Conservation (phyloP, 768 basidiomycete genomes). For the Gymnopilus junonius region DNA sequence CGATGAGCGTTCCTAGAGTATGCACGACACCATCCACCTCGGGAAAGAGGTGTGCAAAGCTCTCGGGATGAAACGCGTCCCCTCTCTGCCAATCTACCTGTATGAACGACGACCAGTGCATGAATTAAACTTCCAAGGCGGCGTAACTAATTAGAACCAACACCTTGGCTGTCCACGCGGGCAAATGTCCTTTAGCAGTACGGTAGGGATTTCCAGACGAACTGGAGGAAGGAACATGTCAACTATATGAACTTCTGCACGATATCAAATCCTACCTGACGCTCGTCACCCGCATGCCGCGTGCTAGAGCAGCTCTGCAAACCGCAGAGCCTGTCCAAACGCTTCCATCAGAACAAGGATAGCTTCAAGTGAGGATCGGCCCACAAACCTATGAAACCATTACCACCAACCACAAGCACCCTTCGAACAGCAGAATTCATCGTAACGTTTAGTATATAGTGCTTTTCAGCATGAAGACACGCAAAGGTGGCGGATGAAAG, state of each 20-base stretch:
- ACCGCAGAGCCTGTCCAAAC: constrained; percentile 80
- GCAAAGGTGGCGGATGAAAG: neutral
- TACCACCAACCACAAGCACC: constrained; percentile 96
- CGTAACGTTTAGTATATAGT: neutral
- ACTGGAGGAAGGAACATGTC: constrained; percentile 32
- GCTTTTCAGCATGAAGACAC: constrained; percentile 8
- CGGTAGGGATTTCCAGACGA: constrained; percentile 85
- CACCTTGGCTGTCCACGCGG: constrained; percentile 84
- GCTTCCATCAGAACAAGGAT: constrained; percentile 5
- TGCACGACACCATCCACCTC: constrained; percentile 83
- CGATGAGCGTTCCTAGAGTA: constrained; percentile 90
- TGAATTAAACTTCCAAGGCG: constrained; percentile 8
- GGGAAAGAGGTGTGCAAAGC: constrained; percentile 72
- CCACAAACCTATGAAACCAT: constrained; percentile 87
- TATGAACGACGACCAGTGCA: constrained; percentile 5
- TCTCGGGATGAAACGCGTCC: constrained; percentile 77
- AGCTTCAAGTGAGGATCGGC: neutral
- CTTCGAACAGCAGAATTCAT: constrained; percentile 49
- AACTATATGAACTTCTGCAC: neutral
- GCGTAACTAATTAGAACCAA: constrained; percentile 21
- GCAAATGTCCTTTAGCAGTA: constrained; percentile 89
- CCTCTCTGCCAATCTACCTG: constrained; percentile 91
- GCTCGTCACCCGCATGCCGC: constrained; percentile 87
- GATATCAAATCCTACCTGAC: constrained; percentile 63
- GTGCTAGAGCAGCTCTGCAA: constrained; percentile 83